Percentiles rank a stretch among this genome's conserved stretches.
phyloP scores from a whole-genome alignment of 2,329 filamentous ascomycete genomes.

The Botrytis galanthina region DNA sequence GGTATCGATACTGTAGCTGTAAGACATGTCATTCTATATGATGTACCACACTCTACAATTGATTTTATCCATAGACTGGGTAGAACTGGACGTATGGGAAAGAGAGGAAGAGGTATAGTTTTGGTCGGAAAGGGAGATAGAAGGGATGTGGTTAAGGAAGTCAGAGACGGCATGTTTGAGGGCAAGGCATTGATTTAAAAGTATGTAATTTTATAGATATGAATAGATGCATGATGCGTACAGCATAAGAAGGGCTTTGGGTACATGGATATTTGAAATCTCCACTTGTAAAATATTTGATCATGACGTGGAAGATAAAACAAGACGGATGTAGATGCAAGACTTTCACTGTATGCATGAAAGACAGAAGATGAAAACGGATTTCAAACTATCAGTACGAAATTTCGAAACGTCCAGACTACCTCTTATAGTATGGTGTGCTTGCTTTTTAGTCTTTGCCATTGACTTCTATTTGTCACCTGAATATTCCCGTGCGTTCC shows the following conservation, averaged over 20 bases:
- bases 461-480: background rate
- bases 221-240: background rate
- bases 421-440: background rate
- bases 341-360: background rate
- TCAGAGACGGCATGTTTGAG: conserved; percentile 84
- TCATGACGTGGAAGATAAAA: background rate
- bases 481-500: background rate
- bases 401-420: background rate
- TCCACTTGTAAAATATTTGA: background rate
- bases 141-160: conserved; percentile 86
- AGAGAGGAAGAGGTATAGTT: conserved; percentile 84
- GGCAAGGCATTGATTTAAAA: conserved; percentile 69
- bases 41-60: conserved; percentile 96
- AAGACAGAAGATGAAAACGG: background rate
- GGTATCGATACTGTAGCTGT: conserved; percentile 94
- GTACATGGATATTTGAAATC: background rate
- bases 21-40: conserved; percentile 87
- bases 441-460: background rate
- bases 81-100: conserved; percentile 86
- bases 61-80: conserved; percentile 97
- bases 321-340: background rate
- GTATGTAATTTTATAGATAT: conserved; percentile 19
- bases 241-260: background rate
- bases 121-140: conserved; percentile 86
- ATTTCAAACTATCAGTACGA: background rate